Conservation (phyloP, 305 asterid species). For the Fraxinus nigra region DNA sequence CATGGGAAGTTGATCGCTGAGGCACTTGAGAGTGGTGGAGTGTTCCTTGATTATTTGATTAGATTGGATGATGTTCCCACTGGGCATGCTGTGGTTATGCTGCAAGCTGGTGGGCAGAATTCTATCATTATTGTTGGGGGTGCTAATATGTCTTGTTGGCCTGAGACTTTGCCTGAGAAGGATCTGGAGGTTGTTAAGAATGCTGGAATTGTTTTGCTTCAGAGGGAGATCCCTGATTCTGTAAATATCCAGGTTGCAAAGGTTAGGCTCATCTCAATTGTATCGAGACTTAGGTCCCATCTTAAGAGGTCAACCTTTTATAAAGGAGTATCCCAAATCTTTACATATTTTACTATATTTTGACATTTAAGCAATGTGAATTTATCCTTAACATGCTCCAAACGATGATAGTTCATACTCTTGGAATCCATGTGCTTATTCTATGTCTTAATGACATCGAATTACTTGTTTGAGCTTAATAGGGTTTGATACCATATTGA, state of each 20-base stretch:
- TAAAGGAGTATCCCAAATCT: no score
- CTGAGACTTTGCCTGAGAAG: conserved; percentile 49
- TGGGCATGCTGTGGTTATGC: conserved; percentile 95
- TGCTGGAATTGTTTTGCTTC: conserved; percentile 90
- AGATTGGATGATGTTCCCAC: conserved; percentile 62
- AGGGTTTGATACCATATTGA: neutral
- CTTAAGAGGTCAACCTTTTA: neutral
- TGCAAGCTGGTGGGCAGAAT: conserved; percentile 82
- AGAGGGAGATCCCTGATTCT: conserved; percentile 91
- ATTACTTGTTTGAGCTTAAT: neutral
- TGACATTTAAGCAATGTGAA: no score
- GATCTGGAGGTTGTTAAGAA: conserved; percentile 55
- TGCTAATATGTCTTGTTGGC: conserved; percentile 86
- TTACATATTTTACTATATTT: no score
- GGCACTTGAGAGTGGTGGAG: conserved; percentile 69
- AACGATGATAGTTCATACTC: no score
- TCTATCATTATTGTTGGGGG: conserved; percentile 90
- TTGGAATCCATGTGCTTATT: neutral
- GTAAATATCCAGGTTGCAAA: conserved; percentile 84
- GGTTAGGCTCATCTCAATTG: conserved; percentile 43
- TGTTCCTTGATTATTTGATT: conserved; percentile 51
- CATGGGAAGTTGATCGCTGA: conserved; percentile 70
- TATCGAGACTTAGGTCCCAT: no score
- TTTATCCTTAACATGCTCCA: neutral
- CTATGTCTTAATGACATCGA: no score